A percentile compares a stretch with the other conserved stretches of the same genome.
Conservation (phyloP, 805 yeast species). For the Ogataea sp. region DNA sequence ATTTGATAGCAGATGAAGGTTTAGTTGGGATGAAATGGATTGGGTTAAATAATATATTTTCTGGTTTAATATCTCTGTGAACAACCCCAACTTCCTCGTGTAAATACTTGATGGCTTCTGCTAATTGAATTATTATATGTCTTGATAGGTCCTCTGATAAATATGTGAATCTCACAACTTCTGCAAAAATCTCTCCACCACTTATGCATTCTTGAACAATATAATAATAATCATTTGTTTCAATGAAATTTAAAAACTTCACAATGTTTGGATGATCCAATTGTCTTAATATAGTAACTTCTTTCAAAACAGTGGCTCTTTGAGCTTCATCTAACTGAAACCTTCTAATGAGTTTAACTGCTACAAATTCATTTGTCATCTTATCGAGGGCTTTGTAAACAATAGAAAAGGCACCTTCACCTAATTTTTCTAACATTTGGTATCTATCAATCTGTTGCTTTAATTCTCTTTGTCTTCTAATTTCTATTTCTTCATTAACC, state of each 20-base stretch:
- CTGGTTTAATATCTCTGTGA: conserved; percentile 81
- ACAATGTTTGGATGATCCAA: conserved; percentile 59
- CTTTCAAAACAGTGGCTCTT: conserved; percentile 67
- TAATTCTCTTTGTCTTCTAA: conserved; percentile 12
- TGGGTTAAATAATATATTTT: conserved; percentile 59
- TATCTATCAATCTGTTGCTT: conserved; percentile 27
- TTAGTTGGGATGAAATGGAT: conserved; percentile 41
- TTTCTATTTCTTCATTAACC: conserved; percentile 23
- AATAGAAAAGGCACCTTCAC: conserved; percentile 55
- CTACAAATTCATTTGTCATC: conserved; percentile 33
- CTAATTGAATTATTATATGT: conserved; percentile 67
- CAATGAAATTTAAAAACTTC: conserved; percentile 56
- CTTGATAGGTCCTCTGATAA: conserved; percentile 66
- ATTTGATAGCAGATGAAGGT: conserved; percentile 19
- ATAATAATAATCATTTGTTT: conserved; percentile 52
- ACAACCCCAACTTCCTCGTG: conserved; percentile 73
- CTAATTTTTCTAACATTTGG: conserved; percentile 37
- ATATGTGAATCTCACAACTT: conserved; percentile 70
- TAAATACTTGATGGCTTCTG: conserved; percentile 57
- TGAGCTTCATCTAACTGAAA: conserved; percentile 55
- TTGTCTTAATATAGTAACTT: conserved; percentile 67
- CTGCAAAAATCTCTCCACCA: conserved; percentile 79
- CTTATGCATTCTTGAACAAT: conserved; percentile 64
- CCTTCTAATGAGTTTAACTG: conserved; percentile 59
- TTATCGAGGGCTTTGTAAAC: conserved; percentile 42